Conservation (phyloP, 495 filamentous ascomycete genomes). For the Neurospora sp. region DNA sequence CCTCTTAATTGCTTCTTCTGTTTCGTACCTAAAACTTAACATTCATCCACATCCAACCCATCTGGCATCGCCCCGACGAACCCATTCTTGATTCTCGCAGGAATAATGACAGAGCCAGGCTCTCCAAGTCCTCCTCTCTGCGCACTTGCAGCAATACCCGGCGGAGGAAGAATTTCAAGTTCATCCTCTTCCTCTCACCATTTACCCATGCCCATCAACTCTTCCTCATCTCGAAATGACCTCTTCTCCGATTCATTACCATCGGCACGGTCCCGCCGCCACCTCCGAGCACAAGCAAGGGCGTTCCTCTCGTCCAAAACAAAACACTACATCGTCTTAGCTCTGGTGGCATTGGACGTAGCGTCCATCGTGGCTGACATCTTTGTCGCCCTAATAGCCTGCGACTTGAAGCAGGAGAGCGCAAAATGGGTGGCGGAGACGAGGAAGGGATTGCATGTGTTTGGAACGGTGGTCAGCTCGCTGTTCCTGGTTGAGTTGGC, state of each 20-base stretch:
- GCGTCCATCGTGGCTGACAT: constrained; percentile 51
- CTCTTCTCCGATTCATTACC: background rate
- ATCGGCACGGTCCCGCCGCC: background rate
- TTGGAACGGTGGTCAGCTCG: constrained; percentile 44
- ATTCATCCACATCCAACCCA: background rate
- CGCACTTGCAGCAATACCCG: background rate
- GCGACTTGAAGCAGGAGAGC: constrained; percentile 36
- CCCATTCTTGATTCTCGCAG: background rate
- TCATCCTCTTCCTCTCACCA: background rate
- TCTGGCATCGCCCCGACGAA: background rate
- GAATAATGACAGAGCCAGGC: background rate
- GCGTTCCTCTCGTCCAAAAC: constrained; percentile 41
- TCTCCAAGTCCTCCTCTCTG: background rate
- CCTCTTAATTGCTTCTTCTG: background rate
- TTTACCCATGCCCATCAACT: background rate
- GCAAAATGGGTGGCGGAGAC: constrained; percentile 27
- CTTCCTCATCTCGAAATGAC: background rate
- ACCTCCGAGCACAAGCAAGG: background rate
- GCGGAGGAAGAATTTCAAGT: background rate
- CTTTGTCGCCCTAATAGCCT: constrained; percentile 49
- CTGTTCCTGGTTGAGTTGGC: constrained; percentile 52
- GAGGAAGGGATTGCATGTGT: constrained; percentile 20
- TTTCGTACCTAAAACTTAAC: background rate
- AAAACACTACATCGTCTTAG: constrained; percentile 49
- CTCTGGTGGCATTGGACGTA: constrained; percentile 47